These are phyloP conservation scores for Chlamydomonas sphaeroides DNA, from an alignment of 139 green algal genomes.

Conservation along the genomic window DNA sequence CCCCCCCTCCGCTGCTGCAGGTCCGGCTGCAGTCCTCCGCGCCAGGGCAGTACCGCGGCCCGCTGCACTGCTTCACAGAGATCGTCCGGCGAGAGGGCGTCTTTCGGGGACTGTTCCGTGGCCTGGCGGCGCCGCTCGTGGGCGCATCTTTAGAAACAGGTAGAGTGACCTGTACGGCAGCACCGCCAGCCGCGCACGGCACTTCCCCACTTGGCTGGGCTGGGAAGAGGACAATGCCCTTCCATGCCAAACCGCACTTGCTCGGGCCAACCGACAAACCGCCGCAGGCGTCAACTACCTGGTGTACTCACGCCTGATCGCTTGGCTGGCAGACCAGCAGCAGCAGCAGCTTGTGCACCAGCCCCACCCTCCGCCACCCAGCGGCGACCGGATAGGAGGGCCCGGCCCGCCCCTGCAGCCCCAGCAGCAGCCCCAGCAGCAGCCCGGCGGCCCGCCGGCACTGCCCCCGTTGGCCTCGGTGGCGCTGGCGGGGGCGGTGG, in stretches of 20 bases:
- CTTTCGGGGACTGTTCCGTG: conserved; percentile 70
- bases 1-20: background rate
- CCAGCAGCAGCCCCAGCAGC: background rate
- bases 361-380: too few species aligned
- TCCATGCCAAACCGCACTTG: too few species aligned
- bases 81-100: conserved; percentile 77
- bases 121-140: conserved; percentile 75
- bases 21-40: conserved; percentile 30
- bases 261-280: too few species aligned
- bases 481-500: conserved; percentile 57
- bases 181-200: too few species aligned
- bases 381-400: too few species aligned
- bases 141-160: conserved; percentile 82
- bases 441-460: background rate
- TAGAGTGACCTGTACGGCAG: too few species aligned
- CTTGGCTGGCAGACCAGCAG: too few species aligned
- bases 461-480: background rate
- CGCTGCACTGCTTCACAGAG: conserved; percentile 57
- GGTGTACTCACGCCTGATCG: too few species aligned
- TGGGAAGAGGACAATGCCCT: too few species aligned
- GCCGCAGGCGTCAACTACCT: conserved; percentile 75
- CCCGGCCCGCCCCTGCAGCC: too few species aligned
- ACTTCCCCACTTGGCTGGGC: too few species aligned
- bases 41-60: conserved; percentile 16
- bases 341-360: too few species aligned